Conservation (phyloP, 2,329 filamentous ascomycete species). For the Cytospora paraplurivora region DNA sequence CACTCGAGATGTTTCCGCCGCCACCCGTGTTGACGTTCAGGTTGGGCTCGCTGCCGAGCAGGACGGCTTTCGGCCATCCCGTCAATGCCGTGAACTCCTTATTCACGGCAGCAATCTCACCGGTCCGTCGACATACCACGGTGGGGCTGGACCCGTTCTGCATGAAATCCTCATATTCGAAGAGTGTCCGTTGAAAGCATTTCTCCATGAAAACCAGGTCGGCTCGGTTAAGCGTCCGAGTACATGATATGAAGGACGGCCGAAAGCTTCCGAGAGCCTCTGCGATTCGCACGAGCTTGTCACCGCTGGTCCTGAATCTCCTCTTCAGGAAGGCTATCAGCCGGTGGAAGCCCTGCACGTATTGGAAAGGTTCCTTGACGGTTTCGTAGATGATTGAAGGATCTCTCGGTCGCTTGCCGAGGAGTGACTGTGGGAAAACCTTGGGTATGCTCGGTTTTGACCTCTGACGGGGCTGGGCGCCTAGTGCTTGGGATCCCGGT, state of each 20-base stretch:
- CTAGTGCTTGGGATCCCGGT: constrained; percentile 25
- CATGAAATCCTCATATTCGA: constrained; percentile 93
- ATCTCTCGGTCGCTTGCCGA: constrained; percentile 67
- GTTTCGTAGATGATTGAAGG: constrained; percentile 85
- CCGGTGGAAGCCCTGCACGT: constrained; percentile 86
- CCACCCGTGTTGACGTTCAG: constrained; percentile 78
- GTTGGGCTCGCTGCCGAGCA: constrained; percentile 86
- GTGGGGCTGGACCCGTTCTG: constrained; percentile 86
- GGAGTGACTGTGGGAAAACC: constrained; percentile 50
- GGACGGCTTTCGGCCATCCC: constrained; percentile 87
- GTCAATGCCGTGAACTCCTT: constrained; percentile 97
- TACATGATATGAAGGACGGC: constrained; percentile 90
- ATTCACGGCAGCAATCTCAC: constrained; percentile 91
- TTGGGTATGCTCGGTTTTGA: constrained; percentile 47
- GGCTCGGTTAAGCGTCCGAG: constrained; percentile 81
- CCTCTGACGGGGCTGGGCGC: constrained; percentile 45
- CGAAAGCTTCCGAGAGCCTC: constrained; percentile 87
- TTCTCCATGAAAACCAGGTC: constrained; percentile 98
- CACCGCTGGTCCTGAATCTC: constrained; percentile 65
- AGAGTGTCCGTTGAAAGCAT: constrained; percentile 88
- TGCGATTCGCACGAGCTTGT: constrained; percentile 79
- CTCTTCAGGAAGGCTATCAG: constrained; percentile 78
- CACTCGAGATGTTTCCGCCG: constrained; percentile 43
- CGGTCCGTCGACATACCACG: constrained; percentile 86
- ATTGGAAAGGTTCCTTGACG: constrained; percentile 89